These are phyloP conservation scores for Colletotrichum sp. DNA, from an alignment of 2,329 filamentous ascomycete genomes.

Conservation along the genomic window DNA sequence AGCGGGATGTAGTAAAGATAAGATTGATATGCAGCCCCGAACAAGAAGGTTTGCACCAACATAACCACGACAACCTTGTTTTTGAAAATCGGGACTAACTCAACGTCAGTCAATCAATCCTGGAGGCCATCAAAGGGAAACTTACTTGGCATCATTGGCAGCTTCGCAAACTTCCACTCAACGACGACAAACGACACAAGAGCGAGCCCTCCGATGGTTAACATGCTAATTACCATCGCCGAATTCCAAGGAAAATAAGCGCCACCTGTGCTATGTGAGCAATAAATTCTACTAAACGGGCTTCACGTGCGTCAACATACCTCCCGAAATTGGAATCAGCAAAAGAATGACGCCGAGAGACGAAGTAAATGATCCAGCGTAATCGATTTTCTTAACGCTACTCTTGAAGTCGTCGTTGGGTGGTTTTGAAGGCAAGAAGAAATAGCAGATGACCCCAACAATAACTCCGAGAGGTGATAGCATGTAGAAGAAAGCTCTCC, in stretches of 20 bases:
- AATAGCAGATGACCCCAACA: slow-evolving; percentile 48
- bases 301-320: slow-evolving; percentile 21
- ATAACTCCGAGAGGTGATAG: slow-evolving; percentile 54
- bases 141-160: slow-evolving; percentile 30
- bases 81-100: slow-evolving; percentile 55
- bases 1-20: slow-evolving; percentile 67
- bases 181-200: slow-evolving; percentile 26
- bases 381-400: slow-evolving; percentile 63
- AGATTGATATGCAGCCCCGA: slow-evolving; percentile 64
- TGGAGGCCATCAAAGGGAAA: accelerated
- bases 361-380: slow-evolving; percentile 58
- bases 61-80: slow-evolving; percentile 58
- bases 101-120: not conserved
- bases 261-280: slow-evolving; percentile 21
- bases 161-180: slow-evolving; percentile 30
- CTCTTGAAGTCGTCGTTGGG: slow-evolving; percentile 49
- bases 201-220: slow-evolving; percentile 24
- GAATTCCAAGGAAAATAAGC: slow-evolving; percentile 31
- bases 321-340: slow-evolving; percentile 68
- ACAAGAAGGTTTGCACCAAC: slow-evolving; percentile 62
- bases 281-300: too few species aligned
- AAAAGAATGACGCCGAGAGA: slow-evolving; percentile 63
- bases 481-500: slow-evolving; percentile 50
- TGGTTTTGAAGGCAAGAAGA: slow-evolving; percentile 57
- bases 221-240: slow-evolving; percentile 27